Conservation (phyloP, 2,329 filamentous ascomycete species). For the Lasiodiplodia gonubiensis region DNA sequence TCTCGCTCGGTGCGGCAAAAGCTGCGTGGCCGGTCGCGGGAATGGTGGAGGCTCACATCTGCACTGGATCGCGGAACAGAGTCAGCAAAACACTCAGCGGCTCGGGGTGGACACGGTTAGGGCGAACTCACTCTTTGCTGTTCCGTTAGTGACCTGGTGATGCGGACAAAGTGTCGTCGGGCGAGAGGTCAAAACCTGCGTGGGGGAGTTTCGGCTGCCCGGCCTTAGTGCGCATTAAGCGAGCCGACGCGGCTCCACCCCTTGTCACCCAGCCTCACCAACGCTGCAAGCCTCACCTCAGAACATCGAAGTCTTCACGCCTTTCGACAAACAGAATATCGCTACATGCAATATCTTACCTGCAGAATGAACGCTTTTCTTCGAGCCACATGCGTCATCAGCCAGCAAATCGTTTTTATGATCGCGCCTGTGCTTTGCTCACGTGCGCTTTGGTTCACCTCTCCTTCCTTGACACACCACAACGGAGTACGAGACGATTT, state of each 20-base stretch:
- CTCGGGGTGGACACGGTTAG: slow-evolving; percentile 1
- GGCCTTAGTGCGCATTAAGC: slow-evolving; percentile 27
- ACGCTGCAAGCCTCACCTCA: neutral
- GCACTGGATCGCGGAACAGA: slow-evolving; percentile 65
- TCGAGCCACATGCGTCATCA: too few relatives aligned
- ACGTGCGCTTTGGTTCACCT: too few relatives aligned
- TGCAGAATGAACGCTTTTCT: too few relatives aligned
- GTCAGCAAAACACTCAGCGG: slow-evolving; percentile 24
- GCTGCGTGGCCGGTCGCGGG: slow-evolving; percentile 31
- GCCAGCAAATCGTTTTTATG: too few relatives aligned
- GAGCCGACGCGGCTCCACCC: slow-evolving; percentile 61
- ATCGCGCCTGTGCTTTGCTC: too few relatives aligned
- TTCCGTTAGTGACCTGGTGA: slow-evolving; percentile 30
- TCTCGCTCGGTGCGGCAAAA: slow-evolving; percentile 29
- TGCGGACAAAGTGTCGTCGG: slow-evolving; percentile 28
- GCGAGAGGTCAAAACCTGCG: slow-evolving; percentile 27
- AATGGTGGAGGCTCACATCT: slow-evolving; percentile 72
- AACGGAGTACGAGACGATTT: too few relatives aligned
- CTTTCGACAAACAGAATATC: neutral
- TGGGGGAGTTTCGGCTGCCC: slow-evolving; percentile 27
- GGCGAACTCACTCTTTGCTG: slow-evolving; percentile 24
- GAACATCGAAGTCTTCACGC: neutral
- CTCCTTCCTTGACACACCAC: too few relatives aligned
- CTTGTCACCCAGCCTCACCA: neutral
- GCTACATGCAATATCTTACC: neutral